These are phyloP conservation scores for Citrus cavaleriei DNA, from an alignment of 345 rosid species.

Conservation along the genomic window DNA sequence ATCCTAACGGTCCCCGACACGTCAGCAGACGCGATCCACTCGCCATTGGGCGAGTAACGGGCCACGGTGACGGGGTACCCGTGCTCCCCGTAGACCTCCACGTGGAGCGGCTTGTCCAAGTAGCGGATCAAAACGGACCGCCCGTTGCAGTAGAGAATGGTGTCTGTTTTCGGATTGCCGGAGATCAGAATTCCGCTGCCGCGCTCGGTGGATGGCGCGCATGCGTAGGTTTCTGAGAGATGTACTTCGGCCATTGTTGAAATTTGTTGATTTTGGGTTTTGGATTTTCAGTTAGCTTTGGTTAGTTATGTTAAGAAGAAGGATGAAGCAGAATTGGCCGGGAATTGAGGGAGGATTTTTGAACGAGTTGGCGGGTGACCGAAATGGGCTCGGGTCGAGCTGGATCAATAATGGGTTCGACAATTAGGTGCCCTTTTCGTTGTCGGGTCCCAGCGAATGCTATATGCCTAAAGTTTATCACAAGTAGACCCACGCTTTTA, in stretches of 20 bases:
- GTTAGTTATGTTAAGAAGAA: neutral
- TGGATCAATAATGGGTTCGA: neutral
- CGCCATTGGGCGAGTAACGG: constrained; percentile 93
- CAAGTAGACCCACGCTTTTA: no score
- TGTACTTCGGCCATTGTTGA: neutral
- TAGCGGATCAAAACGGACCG: constrained; percentile 82
- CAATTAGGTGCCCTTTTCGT: neutral
- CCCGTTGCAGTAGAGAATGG: constrained; percentile 77
- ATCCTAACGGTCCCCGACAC: constrained; percentile 82
- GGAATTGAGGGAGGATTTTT: constrained; percentile 10
- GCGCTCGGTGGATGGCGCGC: constrained; percentile 87
- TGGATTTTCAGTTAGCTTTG: neutral
- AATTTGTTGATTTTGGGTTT: no score
- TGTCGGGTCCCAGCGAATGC: no score
- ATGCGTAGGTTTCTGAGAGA: constrained; percentile 66
- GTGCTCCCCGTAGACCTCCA: constrained; percentile 85
- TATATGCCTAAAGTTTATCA: no score
- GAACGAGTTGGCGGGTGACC: constrained; percentile 11
- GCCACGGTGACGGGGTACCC: constrained; percentile 94
- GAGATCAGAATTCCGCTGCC: constrained; percentile 89
- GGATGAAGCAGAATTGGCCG: neutral
- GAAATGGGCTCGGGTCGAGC: neutral
- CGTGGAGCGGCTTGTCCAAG: constrained; percentile 75
- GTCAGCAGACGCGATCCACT: constrained; percentile 98
- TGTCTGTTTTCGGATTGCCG: constrained; percentile 63